A percentile compares a stretch with the other conserved stretches of the same genome.
Evolutionary conservation across 169 alveolate species (phyloP).

Genomic region (Plasmodium gaboni): DNA sequence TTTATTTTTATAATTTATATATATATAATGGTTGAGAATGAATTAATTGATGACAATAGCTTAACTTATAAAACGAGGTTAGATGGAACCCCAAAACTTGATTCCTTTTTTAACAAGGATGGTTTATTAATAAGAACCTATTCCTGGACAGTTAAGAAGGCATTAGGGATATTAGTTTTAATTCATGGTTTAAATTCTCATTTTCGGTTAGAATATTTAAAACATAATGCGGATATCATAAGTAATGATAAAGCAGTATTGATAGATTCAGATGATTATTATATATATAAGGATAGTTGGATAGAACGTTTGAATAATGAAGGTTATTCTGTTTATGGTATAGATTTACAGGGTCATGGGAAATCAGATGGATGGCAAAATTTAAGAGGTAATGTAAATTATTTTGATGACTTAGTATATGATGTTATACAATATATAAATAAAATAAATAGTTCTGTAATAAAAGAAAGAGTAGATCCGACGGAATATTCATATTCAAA

Average conservation of each 20-base stretch:
- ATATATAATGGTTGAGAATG: background rate
- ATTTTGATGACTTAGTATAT: constrained; percentile 74
- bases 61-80: background rate
- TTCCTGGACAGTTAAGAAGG: background rate
- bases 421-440: constrained; percentile 80
- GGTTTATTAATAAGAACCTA: constrained; percentile 4
- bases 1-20: background rate
- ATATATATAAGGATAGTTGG: constrained; percentile 76
- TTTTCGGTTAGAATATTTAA: background rate
- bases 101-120: constrained; percentile 4
- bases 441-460: constrained; percentile 27
- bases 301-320: constrained; percentile 65
- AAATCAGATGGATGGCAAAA: constrained; percentile 74
- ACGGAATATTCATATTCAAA: background rate
- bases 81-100: constrained; percentile 2
- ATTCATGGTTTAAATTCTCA: constrained; percentile 10
- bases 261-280: background rate
- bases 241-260: constrained; percentile 1
- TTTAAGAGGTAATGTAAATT: constrained; percentile 42
- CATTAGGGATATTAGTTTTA: background rate
- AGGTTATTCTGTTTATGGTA: constrained; percentile 75
- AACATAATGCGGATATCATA: background rate
- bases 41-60: background rate
- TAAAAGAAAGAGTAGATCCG: background rate
- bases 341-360: constrained; percentile 81